Conservation (phyloP, 345 rosid genomes). For the Cochlearia excelsa region DNA sequence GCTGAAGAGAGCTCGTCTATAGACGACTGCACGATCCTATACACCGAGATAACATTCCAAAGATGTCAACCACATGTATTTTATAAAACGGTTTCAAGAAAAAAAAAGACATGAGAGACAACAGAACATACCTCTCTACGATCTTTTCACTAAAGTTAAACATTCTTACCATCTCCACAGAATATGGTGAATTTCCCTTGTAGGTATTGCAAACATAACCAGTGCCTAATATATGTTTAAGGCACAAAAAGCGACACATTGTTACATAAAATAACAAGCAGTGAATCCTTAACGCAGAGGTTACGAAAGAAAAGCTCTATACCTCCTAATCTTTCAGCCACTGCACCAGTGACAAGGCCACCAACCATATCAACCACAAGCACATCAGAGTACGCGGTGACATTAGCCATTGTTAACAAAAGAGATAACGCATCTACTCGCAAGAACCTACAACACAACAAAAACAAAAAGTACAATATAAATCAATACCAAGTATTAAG, state of each 20-base stretch:
- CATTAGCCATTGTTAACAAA: conserved; percentile 82
- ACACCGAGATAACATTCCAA: conserved; percentile 17
- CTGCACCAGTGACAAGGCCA: conserved; percentile 92
- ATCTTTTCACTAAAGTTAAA: conserved; percentile 74
- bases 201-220: conserved; percentile 73
- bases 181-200: conserved; percentile 50
- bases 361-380: conserved; percentile 90
- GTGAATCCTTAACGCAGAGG: background rate
- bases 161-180: conserved; percentile 79
- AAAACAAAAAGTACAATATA: background rate
- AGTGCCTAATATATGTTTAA: conserved; percentile 43
- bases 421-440: conserved; percentile 81
- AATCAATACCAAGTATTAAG: conserved; percentile 14
- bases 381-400: conserved; percentile 69
- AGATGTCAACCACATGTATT: background rate
- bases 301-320: conserved; percentile 4
- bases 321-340: conserved; percentile 95
- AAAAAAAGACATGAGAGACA: conserved; percentile 18
- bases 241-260: background rate
- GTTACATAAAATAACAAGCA: conserved; percentile 10
- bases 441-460: conserved; percentile 51
- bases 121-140: conserved; percentile 55
- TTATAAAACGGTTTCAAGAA: background rate
- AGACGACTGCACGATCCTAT: conserved; percentile 66
- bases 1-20: conserved; percentile 50